Percentiles rank a stretch among this genome's conserved stretches.
phyloP scores from a whole-genome alignment of 768 basidiomycete species.

The Hericium alpestre region DNA sequence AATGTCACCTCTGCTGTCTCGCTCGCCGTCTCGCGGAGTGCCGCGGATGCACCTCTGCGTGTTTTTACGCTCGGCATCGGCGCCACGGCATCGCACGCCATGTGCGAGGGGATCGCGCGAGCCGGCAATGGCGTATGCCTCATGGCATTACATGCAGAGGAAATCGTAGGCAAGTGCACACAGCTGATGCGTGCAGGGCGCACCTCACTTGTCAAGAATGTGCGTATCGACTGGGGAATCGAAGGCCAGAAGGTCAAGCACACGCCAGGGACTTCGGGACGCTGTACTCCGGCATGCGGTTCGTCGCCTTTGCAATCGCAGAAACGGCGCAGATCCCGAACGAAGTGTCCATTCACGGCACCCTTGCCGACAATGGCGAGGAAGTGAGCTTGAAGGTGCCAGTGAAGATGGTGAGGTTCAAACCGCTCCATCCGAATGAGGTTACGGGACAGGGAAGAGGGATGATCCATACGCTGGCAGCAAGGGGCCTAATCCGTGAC shows the following conservation, averaged over 20 bases:
- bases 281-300: slow-evolving; percentile 25
- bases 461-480: slow-evolving; percentile 44
- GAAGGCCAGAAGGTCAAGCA: slow-evolving; percentile 20
- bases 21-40: slow-evolving; percentile 21
- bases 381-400: slow-evolving; percentile 12
- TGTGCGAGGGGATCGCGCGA: slow-evolving; percentile 44
- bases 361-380: slow-evolving; percentile 17
- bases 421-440: background rate
- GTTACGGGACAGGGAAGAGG: background rate
- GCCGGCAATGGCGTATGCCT: slow-evolving; percentile 41
- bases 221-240: slow-evolving; percentile 39
- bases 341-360: slow-evolving; percentile 19
- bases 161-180: slow-evolving; percentile 38
- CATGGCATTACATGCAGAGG: slow-evolving; percentile 34
- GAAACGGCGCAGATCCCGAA: slow-evolving; percentile 16
- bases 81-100: slow-evolving; percentile 32
- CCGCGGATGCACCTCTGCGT: slow-evolving; percentile 26
- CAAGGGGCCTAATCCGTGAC: slow-evolving; percentile 43
- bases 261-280: slow-evolving; percentile 21
- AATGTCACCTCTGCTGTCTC: slow-evolving; percentile 4
- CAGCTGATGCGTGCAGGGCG: slow-evolving; percentile 41
- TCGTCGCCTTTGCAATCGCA: slow-evolving; percentile 25
- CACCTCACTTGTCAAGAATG: slow-evolving; percentile 33
- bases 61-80: slow-evolving; percentile 56
- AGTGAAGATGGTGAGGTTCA: slow-evolving; percentile 18